Base-by-base conservation (phyloP, 257 asterid genomes). In the Cruciata laevipes region DNA sequence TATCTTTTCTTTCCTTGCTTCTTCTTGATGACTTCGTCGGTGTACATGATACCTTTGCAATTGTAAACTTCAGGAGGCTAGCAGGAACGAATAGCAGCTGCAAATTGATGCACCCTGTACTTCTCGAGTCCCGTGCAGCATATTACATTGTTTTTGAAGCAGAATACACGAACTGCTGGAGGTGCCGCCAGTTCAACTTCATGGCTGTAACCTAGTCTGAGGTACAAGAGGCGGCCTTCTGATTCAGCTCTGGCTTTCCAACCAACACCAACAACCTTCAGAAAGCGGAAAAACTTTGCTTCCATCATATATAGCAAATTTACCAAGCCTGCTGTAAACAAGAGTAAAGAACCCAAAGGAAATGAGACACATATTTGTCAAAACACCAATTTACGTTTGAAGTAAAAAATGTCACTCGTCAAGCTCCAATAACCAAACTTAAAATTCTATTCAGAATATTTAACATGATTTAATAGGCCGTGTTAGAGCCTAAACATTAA, bases 211-310 rank as follows among this genome's bases (percentile, higher is more conserved):
- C 96, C 94, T 17, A 88, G 81, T 67, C 83, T 86, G 21, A 88
- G 87, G 77, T 75, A 88, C 78, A 88, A 73, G 35, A 84, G 78
- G 44, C 87, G 96, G 32, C 96, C 96, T 80, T 88, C 90, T 3
- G 90, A 71, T 81, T 84, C 89, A 14, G 93, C 96, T 71, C 96
- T 76, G 35, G 90, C 93, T 79, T 88, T 88, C 83, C 84, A 88
- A 73, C 93, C 96, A 31, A 88, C 96, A 57, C 96, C 96, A 49
- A 86, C 93, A 37, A 88, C 81, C 83, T 86, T 88, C 23, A 88
- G 85, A 74, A 79, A 82, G 17, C 84, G 84, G 61, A 81, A 83
- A 80, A 84, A 83, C 70, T 84, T 84, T 61, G 87, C 85, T 74
- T 83, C 90, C 90, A 85, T 81, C 31, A 21, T 38, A 16, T n/a